Conservation (phyloP, 768 basidiomycete species). For the Russula abietina region DNA sequence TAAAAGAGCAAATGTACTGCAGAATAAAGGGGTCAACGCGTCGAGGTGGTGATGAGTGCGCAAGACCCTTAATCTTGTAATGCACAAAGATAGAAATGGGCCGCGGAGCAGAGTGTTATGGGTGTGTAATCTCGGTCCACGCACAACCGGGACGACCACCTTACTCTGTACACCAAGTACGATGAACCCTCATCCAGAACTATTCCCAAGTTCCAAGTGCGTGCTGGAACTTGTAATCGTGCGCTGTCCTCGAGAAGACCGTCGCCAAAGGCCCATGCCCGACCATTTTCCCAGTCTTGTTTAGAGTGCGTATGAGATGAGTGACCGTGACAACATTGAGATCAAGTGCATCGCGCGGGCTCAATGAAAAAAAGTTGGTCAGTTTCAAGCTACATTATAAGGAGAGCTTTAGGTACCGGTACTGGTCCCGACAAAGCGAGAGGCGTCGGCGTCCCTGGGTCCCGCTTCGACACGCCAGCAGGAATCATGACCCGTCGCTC, state of each 20-base stretch:
- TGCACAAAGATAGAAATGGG: not conserved
- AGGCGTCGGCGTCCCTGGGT: slow-evolving; percentile 24
- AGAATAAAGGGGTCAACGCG: not conserved
- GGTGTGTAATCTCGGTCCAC: not conserved
- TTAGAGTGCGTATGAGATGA: not conserved
- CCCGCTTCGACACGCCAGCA: slow-evolving; percentile 21
- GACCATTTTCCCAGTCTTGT: not conserved
- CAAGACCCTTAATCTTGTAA: not conserved
- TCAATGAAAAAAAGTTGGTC: not conserved
- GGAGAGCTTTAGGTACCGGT: slow-evolving; percentile 4
- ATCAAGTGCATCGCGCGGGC: not conserved
- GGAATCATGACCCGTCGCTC: slow-evolving; percentile 18
- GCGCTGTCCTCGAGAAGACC: not conserved
- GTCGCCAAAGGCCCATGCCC: not conserved
- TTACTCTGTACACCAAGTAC: not conserved
- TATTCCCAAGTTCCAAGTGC: not conserved
- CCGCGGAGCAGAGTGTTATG: not conserved
- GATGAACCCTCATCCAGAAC: not conserved
- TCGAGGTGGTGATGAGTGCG: not conserved
- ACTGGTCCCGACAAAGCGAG: not conserved
- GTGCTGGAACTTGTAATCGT: not conserved
- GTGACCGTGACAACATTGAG: not conserved
- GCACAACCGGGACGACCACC: not conserved
- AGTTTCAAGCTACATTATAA: slow-evolving; percentile 4
- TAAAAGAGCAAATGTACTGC: not conserved